Conservation (phyloP, 805 yeast genomes). For the Candida tallmaniae region DNA sequence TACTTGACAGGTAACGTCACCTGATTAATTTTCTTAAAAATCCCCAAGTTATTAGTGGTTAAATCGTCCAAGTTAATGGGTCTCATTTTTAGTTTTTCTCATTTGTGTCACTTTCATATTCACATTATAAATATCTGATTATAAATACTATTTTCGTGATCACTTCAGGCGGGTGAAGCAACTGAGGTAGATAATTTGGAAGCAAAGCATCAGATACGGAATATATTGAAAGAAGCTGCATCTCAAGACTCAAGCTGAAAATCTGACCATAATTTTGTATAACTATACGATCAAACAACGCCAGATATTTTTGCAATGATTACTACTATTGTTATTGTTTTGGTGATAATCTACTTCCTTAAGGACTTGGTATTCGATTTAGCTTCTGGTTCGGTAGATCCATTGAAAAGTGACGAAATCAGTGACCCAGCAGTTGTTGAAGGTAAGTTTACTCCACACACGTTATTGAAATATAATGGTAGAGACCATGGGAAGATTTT, state of each 20-base stretch:
- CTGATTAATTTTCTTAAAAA: constrained; percentile 52
- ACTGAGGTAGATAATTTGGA: no score
- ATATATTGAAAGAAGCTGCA: no score
- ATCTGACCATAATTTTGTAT: no score
- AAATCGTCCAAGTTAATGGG: constrained; percentile 44
- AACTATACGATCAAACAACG: no score
- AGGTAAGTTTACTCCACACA: constrained; percentile 66
- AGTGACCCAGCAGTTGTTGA: constrained; percentile 30
- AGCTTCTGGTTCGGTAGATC: constrained; percentile 11
- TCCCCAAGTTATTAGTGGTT: constrained; percentile 56
- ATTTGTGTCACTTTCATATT: background rate
- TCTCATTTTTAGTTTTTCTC: background rate
- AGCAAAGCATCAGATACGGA: no score
- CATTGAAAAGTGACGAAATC: constrained; percentile 23
- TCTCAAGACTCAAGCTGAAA: no score
- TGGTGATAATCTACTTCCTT: constrained; percentile 28
- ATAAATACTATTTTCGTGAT: background rate
- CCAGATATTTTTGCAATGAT: no score
- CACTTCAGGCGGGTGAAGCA: no score
- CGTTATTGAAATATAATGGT: constrained; percentile 76
- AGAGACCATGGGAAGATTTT: constrained; percentile 74
- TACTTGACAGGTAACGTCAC: constrained; percentile 49
- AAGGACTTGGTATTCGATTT: constrained; percentile 24
- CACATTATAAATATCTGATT: background rate
- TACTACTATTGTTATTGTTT: constrained; percentile 26